A percentile compares a stretch with the other conserved stretches of the same genome.
Conservation (phyloP, 495 filamentous ascomycete species). For the Neurospora sp. region DNA sequence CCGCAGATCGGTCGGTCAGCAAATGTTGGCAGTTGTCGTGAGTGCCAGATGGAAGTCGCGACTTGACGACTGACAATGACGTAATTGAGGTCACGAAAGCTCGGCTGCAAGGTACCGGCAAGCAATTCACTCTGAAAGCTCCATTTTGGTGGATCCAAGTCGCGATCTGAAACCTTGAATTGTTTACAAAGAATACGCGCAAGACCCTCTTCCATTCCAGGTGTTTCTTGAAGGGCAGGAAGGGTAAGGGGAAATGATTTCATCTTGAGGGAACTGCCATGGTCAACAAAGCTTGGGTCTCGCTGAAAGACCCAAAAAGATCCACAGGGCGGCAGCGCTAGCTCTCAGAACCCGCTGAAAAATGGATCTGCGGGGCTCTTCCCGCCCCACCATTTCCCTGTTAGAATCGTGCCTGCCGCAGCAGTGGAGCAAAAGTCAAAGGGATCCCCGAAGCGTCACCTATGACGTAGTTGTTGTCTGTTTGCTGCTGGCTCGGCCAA, state of each 20-base stretch:
- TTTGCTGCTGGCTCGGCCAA: background rate
- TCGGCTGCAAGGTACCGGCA: background rate
- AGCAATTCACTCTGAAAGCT: background rate
- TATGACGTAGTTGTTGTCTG: constrained; percentile 14
- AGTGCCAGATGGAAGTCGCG: background rate
- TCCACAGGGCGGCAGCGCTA: background rate
- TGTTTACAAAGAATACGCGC: background rate
- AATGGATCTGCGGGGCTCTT: background rate
- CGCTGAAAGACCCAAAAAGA: background rate
- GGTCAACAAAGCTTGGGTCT: background rate
- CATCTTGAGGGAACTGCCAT: background rate
- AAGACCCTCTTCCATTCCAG: background rate
- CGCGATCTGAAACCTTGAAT: background rate
- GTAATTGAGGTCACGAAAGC: background rate
- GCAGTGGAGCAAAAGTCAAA: background rate
- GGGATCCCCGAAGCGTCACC: constrained; percentile 10
- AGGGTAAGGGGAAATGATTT: background rate
- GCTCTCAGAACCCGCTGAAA: background rate
- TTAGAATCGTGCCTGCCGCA: background rate
- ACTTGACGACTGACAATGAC: background rate
- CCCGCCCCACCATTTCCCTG: background rate
- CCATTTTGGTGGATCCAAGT: background rate
- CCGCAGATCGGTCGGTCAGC: background rate
- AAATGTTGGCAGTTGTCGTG: background rate
- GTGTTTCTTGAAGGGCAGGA: background rate